These are phyloP conservation scores for Phytophthora kernoviae DNA, from an alignment of 352 stramenopile species.

Conservation along the genomic window DNA sequence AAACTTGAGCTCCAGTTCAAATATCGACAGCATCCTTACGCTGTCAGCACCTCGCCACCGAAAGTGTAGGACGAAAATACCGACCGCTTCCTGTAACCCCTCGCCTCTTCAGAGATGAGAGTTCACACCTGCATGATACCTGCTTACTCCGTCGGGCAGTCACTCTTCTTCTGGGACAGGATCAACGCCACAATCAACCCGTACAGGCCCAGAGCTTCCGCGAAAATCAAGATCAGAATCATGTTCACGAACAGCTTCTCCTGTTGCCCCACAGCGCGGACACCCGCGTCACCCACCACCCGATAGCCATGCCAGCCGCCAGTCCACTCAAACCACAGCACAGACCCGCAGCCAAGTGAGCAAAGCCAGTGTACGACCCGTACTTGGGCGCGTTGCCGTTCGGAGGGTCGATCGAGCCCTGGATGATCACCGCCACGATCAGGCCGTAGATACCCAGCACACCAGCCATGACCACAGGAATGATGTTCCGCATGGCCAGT, in stretches of 20 bases:
- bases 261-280: constrained; percentile 97
- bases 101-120: neutral
- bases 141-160: constrained; percentile 48
- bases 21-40: neutral
- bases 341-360: constrained; percentile 93
- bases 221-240: constrained; percentile 99
- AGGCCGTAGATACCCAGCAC: constrained; percentile 97
- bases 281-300: constrained; percentile 96
- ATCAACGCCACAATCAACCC: constrained; percentile 96
- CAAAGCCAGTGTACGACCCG: constrained; percentile 94
- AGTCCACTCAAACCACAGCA: constrained; percentile 94
- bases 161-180: constrained; percentile 80
- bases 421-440: constrained; percentile 95
- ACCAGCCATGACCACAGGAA: constrained; percentile 99
- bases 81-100: neutral
- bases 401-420: constrained; percentile 89
- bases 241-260: constrained; percentile 99
- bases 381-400: constrained; percentile 79
- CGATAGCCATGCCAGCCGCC: constrained; percentile 94
- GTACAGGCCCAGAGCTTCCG: constrained; percentile 97
- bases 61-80: too few relatives aligned
- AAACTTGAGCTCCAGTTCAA: neutral
- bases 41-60: neutral
- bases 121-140: constrained; percentile 2
- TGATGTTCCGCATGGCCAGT: constrained; percentile 98